phyloP scores from a whole-genome alignment of 345 rosid genomes.

The Litchi chinensis region DNA sequence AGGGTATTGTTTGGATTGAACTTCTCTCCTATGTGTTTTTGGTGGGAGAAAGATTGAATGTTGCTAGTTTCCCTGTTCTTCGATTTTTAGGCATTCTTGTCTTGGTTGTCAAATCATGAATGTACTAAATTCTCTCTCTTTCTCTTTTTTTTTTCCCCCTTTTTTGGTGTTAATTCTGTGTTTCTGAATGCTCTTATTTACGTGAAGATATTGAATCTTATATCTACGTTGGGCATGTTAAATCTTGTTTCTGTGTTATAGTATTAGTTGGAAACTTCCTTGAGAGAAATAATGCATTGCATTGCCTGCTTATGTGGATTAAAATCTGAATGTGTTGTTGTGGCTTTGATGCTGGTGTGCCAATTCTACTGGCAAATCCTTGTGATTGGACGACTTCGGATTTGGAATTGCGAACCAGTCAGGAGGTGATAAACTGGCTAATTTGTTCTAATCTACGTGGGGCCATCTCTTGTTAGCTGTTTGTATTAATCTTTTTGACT shows the following conservation, averaged over 20 bases:
- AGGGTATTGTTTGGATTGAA: conserved; percentile 33
- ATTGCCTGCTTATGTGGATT: background rate
- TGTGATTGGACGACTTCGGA: background rate
- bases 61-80: conserved; percentile 38
- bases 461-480: background rate
- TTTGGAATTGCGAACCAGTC: background rate
- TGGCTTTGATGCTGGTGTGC: background rate
- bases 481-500: background rate
- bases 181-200: conserved; percentile 25
- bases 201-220: conserved; percentile 27
- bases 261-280: background rate
- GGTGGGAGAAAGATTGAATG: conserved; percentile 54
- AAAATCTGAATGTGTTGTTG: background rate
- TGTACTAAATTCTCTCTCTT: conserved; percentile 24
- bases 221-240: conserved; percentile 13
- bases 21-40: conserved; percentile 63
- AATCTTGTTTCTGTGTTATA: background rate
- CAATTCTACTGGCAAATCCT: background rate
- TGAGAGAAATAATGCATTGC: too few species aligned
- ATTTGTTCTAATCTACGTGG: background rate
- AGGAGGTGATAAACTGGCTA: background rate
- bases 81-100: conserved; percentile 48
- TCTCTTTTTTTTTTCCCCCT: conserved; percentile 20
- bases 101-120: conserved; percentile 41
- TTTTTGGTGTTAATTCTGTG: conserved; percentile 9